Evolutionary conservation across 257 asterid genomes (phyloP).

Genomic region (Fraxinus quadrangulata): DNA sequence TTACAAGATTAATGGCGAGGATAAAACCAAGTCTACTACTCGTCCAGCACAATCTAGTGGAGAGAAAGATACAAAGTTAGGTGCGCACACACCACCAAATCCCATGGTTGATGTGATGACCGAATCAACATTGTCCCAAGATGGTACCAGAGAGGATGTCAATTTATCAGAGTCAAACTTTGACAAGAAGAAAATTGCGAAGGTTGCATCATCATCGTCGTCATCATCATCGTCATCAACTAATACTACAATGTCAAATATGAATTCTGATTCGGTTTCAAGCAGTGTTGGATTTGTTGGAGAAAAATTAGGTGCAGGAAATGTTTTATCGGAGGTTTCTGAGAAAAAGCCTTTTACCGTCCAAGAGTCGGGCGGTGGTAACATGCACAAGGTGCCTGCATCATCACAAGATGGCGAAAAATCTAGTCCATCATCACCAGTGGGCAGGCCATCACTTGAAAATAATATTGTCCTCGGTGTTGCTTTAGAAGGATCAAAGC

Average conservation of each 20-base stretch:
- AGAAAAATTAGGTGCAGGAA: neutral
- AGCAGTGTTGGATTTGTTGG: neutral
- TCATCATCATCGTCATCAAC: constrained; percentile 19
- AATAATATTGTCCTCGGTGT: constrained; percentile 95
- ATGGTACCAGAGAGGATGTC: constrained; percentile 12
- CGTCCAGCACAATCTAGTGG: constrained; percentile 52
- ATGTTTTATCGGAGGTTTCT: constrained; percentile 2
- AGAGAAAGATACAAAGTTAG: constrained; percentile 56
- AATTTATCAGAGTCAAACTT: constrained; percentile 11
- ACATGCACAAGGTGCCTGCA: neutral
- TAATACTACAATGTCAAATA: constrained; percentile 7
- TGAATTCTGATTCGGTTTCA: constrained; percentile 16
- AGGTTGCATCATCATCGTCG: neutral
- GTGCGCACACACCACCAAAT: constrained; percentile 42
- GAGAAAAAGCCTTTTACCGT: neutral
- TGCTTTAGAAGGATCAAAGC: constrained; percentile 92
- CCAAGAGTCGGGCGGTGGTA: constrained; percentile 6
- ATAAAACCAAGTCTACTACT: constrained; percentile 56
- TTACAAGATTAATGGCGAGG: constrained; percentile 78
- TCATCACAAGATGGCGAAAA: constrained; percentile 18
- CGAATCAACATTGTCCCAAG: constrained; percentile 31
- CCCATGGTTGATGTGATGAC: constrained; percentile 50
- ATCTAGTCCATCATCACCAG: constrained; percentile 20
- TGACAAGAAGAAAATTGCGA: constrained; percentile 19
- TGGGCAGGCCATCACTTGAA: constrained; percentile 61